A percentile compares a stretch with the other conserved stretches of the same genome.
Evolutionary conservation across 164 flowering plant species (phyloP).

Genomic region (Vitis rupestris): DNA sequence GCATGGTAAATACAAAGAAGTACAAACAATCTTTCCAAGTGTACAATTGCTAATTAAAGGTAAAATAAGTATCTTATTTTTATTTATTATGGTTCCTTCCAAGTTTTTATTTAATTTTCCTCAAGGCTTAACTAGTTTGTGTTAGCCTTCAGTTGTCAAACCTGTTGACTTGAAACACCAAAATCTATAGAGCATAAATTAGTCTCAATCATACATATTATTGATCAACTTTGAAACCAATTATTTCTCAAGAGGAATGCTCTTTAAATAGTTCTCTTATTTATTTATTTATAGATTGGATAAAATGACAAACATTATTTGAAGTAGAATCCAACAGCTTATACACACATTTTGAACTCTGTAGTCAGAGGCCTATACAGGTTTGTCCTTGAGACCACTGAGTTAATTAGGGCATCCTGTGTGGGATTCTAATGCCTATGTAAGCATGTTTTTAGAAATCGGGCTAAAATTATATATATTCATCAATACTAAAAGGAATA

Average conservation of each 20-base stretch:
- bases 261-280: background rate
- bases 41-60: too few relatives aligned
- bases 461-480: background rate
- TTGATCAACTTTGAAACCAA: background rate
- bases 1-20: too few relatives aligned
- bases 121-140: background rate
- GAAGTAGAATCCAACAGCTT: constrained; percentile 63
- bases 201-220: background rate
- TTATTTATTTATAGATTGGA: constrained; percentile 46
- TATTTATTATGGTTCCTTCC: too few relatives aligned
- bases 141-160: background rate
- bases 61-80: too few relatives aligned
- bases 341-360: constrained; percentile 52
- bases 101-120: background rate
- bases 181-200: background rate
- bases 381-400: constrained; percentile 37
- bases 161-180: background rate
- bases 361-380: constrained; percentile 82
- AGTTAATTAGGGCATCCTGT: background rate
- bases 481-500: background rate
- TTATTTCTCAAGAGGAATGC: too few relatives aligned
- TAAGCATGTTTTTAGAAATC: background rate
- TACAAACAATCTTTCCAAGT: too few relatives aligned
- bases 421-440: background rate
- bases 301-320: constrained; percentile 40